phyloP scores from a whole-genome alignment of 305 asterid species.

The Fraxinus velutina region DNA sequence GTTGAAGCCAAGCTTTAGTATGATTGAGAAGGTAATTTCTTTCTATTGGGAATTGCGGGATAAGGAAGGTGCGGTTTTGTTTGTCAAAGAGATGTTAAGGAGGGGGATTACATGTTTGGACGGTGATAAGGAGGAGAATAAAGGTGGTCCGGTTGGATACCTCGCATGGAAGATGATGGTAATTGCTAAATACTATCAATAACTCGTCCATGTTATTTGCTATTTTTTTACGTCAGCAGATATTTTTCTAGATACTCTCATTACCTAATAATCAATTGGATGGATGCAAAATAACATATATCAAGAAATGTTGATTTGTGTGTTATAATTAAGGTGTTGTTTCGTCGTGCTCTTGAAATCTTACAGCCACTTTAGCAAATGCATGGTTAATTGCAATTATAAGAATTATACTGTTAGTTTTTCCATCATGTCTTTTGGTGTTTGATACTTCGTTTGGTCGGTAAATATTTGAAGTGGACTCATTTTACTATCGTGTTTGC shows the following conservation, averaged over 20 bases:
- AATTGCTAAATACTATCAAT: slow-evolving; percentile 18
- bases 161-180: slow-evolving; percentile 99
- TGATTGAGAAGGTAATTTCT: slow-evolving; percentile 84
- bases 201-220: neutral
- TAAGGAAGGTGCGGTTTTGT: slow-evolving; percentile 49
- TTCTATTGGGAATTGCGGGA: slow-evolving; percentile 84
- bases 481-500: slow-evolving; percentile 1
- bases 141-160: slow-evolving; percentile 83
- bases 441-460: slow-evolving; percentile 10
- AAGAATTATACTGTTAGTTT: neutral
- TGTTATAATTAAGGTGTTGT: neutral
- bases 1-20: slow-evolving; percentile 68
- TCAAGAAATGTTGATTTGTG: neutral
- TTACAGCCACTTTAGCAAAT: slow-evolving; percentile 2
- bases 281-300: neutral
- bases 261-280: neutral
- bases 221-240: slow-evolving; percentile 8
- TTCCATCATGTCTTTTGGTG: slow-evolving; percentile 7
- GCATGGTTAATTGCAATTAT: neutral
- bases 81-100: slow-evolving; percentile 75
- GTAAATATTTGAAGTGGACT: neutral
- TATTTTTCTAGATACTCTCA: neutral
- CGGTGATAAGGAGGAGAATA: slow-evolving; percentile 48
- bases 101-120: slow-evolving; percentile 53
- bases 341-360: slow-evolving; percentile 6